Base-by-base conservation (phyloP, 352 stramenopile species). In the Plasmopara viticola region DNA sequence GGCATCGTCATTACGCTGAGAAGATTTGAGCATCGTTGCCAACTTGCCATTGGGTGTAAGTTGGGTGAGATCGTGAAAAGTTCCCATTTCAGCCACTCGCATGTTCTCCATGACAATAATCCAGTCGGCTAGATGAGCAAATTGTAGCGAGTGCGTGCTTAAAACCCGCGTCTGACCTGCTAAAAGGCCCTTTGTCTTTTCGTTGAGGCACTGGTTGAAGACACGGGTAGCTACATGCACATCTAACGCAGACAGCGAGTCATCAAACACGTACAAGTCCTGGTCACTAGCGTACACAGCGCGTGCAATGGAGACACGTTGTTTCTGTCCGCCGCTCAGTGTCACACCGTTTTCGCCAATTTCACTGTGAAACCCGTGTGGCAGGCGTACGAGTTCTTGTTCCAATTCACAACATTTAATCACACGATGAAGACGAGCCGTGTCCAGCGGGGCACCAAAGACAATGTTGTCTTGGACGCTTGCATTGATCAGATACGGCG, bases 381-480 rank as follows among this genome's bases (percentile, higher is more conserved):
- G 63, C 6, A 91, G 62, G 28, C 60, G 53, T 6, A 71, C 48
- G 1, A 92, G 46, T 13, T 85, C 74, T 1, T 64, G 58, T 8
- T 72, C 57, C 1, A 92, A 51, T 50, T 85, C 74, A 42, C 76
- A 90, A 15, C 56, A 63, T 10, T 80, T 53, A 10, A 92, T 57
- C 17, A 87, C 74, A 0, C 61, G 63, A 31, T 77, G 60, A 12
- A 90, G 55, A 9, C 75, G 63, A 34, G 53, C 46, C 0, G 50
- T 51, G 42, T 90, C 63, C 17, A 73, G 44, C 30, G 52, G 17
- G 15, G 65, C 56, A 29, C 71, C 74, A 56, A 89, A 97, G 5
- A 96, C 39, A 46, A 98, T 97, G 58, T 98, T 98, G 15, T 97
- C 87, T 44, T 85, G 62, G n/a, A 98, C 66, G 30, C 73, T 97